Evolutionary conservation across 441 rosid genomes (phyloP).

Genomic region (Pelargonium australe): DNA sequence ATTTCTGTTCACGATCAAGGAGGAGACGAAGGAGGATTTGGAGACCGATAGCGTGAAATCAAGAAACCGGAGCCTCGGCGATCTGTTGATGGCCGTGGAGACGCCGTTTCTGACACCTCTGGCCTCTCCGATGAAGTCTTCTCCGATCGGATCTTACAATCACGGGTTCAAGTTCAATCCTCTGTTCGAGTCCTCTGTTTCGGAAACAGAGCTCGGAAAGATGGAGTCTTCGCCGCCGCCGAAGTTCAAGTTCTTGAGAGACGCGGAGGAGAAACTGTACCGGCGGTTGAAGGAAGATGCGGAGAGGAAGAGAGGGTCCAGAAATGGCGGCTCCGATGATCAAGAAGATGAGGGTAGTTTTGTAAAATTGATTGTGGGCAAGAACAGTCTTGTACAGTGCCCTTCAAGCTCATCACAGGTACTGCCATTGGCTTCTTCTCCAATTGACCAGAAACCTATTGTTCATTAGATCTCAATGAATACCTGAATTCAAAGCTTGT

Average conservation of each 20-base stretch:
- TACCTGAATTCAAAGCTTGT: slow-evolving; percentile 11
- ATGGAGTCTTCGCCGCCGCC: slow-evolving; percentile 76
- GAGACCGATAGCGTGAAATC: slow-evolving; percentile 87
- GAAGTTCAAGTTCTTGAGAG: slow-evolving; percentile 83
- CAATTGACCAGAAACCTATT: slow-evolving; percentile 35
- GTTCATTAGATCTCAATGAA: slow-evolving; percentile 20
- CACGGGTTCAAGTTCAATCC: slow-evolving; percentile 61
- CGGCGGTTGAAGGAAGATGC: slow-evolving; percentile 55
- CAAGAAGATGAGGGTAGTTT: slow-evolving; percentile 47
- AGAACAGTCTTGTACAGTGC: slow-evolving; percentile 31
- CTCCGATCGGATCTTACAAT: slow-evolving; percentile 33
- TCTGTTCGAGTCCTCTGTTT: slow-evolving; percentile 55
- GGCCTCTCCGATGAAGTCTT: slow-evolving; percentile 52
- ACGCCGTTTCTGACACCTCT: slow-evolving; percentile 53
- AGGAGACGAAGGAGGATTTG: slow-evolving; percentile 86
- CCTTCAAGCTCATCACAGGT: slow-evolving; percentile 58
- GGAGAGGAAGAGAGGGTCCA: slow-evolving; percentile 24
- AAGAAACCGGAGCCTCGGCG: slow-evolving; percentile 70
- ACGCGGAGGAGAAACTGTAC: slow-evolving; percentile 74
- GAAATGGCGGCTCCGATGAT: slow-evolving; percentile 17
- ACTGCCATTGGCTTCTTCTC: slow-evolving; percentile 57
- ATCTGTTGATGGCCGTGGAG: slow-evolving; percentile 36
- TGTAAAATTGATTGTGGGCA: slow-evolving; percentile 44
- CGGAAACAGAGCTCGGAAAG: slow-evolving; percentile 44
- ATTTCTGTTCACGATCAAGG: slow-evolving; percentile 86